These are phyloP conservation scores for Cercospora berteroae DNA, from an alignment of 2,329 filamentous ascomycete genomes.

Conservation along the genomic window DNA sequence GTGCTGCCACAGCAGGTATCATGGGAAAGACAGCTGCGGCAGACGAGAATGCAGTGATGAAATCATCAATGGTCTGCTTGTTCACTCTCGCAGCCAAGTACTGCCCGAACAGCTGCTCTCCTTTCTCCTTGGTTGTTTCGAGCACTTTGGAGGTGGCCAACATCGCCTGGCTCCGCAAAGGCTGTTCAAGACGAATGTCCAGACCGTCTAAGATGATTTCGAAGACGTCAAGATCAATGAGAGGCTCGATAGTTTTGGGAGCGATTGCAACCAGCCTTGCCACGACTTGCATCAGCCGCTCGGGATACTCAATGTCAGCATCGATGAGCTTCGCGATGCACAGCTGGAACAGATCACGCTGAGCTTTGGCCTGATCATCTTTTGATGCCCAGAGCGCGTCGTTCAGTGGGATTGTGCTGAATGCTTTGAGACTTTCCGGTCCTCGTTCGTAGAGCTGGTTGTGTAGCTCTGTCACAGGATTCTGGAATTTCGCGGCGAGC, in stretches of 20 bases:
- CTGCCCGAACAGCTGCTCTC: conserved; percentile 61
- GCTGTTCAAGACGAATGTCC: conserved; percentile 73
- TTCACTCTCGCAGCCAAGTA: conserved; percentile 72
- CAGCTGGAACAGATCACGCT: conserved; percentile 66
- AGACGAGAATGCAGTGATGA: conserved; percentile 91
- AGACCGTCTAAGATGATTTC: conserved; percentile 84
- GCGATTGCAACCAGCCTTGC: conserved; percentile 57
- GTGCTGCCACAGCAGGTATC: conserved; percentile 69
- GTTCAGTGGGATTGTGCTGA: conserved; percentile 46
- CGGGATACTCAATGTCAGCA: conserved; percentile 72
- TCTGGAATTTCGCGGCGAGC: conserved; percentile 41
- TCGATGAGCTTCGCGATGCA: conserved; percentile 88
- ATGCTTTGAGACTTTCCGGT: conserved; percentile 46
- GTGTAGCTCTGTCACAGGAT: conserved; percentile 45
- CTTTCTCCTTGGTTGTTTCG: conserved; percentile 69
- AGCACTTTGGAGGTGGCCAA: conserved; percentile 81
- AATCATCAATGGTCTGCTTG: conserved; percentile 78
- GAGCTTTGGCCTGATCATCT: conserved; percentile 46
- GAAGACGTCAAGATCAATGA: conserved; percentile 72
- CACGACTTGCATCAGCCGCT: conserved; percentile 60
- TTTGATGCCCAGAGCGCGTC: conserved; percentile 43
- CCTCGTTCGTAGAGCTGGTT: conserved; percentile 47
- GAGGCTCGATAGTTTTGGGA: conserved; percentile 58
- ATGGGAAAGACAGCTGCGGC: conserved; percentile 85
- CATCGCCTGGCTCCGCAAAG: conserved; percentile 76